Base-by-base conservation (phyloP, 331 rosid genomes). In the Cydonia oblonga region DNA sequence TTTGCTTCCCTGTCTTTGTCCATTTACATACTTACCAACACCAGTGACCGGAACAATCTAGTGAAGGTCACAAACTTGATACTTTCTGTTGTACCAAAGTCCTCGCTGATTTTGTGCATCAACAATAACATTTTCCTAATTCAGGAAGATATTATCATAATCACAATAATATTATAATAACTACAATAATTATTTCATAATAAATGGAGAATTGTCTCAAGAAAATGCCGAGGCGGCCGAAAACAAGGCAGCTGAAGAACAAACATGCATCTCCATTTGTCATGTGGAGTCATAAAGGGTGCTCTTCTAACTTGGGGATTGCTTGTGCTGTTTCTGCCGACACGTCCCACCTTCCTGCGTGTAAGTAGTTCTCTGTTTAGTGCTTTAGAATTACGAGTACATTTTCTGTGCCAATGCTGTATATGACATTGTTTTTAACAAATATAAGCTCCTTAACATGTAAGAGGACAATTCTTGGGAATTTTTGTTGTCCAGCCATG, bases 321-420 rank as follows among this genome's bases (percentile, higher is more conserved):
- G 88, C 97, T 63, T 93, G 98, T 75, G 96, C 98, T 20, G 98
- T 93, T 73, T 85, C 98, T 76, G 96, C 97, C 1, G 97, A 93
- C 68, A 88, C 87, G 46, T 89, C 98, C 51, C 87, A 76, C 69
- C 93, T 91, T 54, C 98, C 98, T 54, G 96, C 98, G 64, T 93
- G 98, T 93, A 74, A 69, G 97, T 81, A 20, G 66, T 64, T 77
- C 14, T 13, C 51, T 66, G 9, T 57, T 51, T 29, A 19, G 7
- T 54, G 53, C 40, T 29, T 68, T 60, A 61, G 49, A 40, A 26
- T 53, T 68, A 5, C 30, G 57, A 46, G 4, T 28, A 54, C 71
- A 23, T 22, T 66, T 58, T 67, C 7, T 42, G 3, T 20, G 49
- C 13, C 18, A 22, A 9, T 10, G 12, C n/a, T 25, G 35, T 23